These are phyloP conservation scores for Tolypocladium ovalisporum DNA, from an alignment of 2,329 filamentous ascomycete species.

Conservation along the genomic window DNA sequence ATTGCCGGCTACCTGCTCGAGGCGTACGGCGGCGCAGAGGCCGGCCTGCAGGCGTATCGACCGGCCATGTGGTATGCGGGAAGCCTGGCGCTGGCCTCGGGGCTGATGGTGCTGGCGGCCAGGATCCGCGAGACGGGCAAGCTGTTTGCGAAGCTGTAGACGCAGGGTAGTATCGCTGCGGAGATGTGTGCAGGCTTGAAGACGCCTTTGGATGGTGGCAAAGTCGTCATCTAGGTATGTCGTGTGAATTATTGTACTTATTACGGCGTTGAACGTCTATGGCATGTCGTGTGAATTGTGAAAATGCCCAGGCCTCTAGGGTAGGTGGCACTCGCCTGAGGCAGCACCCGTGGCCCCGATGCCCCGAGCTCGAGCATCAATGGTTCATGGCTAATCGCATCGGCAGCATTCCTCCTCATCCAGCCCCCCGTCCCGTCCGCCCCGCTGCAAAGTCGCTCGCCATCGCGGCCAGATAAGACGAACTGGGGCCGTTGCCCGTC, in stretches of 20 bases:
- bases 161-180: too few species aligned
- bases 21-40: conserved; percentile 38
- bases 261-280: too few species aligned
- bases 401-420: background rate
- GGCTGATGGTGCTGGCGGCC: conserved; percentile 28
- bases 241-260: too few species aligned
- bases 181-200: too few species aligned
- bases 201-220: too few species aligned
- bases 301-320: too few species aligned
- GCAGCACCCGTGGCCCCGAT: too few species aligned
- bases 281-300: too few species aligned
- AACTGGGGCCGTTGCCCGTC: background rate
- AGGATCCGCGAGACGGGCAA: conserved; percentile 13
- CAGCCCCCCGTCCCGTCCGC: background rate
- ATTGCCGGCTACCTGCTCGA: conserved; percentile 50
- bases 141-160: conserved; percentile 15
- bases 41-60: conserved; percentile 40
- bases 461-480: background rate
- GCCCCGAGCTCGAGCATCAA: too few species aligned
- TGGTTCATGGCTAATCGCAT: too few species aligned
- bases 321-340: too few species aligned
- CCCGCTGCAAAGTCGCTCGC: background rate
- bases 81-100: conserved; percentile 34
- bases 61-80: conserved; percentile 54
- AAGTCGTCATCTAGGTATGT: too few species aligned